Evolutionary conservation across 2,329 filamentous ascomycete species (phyloP).

Genomic region (Gaeumannomyces tritici): DNA sequence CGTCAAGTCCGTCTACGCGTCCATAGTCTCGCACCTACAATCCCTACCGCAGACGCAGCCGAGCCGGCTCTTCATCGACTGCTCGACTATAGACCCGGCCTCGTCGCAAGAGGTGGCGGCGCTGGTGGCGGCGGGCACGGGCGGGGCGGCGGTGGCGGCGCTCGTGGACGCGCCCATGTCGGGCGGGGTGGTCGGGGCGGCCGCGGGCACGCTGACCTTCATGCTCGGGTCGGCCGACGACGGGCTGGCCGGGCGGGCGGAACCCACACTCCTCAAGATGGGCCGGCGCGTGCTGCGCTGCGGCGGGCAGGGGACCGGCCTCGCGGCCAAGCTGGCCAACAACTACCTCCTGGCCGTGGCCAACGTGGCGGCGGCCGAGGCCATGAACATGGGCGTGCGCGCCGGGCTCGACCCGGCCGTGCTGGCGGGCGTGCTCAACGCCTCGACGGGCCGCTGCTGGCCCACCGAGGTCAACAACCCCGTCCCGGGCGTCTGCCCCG

Average conservation of each 20-base stretch:
- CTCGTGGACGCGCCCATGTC: slow-evolving; percentile 98
- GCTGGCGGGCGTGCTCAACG: slow-evolving; percentile 81
- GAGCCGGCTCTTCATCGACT: slow-evolving; percentile 79
- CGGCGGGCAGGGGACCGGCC: slow-evolving; percentile 72
- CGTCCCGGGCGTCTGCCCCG: slow-evolving; percentile 72
- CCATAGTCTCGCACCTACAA: slow-evolving; percentile 39
- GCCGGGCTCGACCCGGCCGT: slow-evolving; percentile 52
- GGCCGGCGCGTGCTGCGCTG: slow-evolving; percentile 80
- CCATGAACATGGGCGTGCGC: slow-evolving; percentile 54
- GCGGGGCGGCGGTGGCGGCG: slow-evolving; percentile 44
- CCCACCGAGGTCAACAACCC: slow-evolving; percentile 94
- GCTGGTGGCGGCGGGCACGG: slow-evolving; percentile 38
- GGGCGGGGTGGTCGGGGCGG: slow-evolving; percentile 85
- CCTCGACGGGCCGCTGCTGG: slow-evolving; percentile 92
- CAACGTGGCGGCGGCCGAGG: slow-evolving; percentile 66
- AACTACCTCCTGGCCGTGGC: slow-evolving; percentile 93
- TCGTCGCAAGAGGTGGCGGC: slow-evolving; percentile 72
- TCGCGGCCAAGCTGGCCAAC: slow-evolving; percentile 91
- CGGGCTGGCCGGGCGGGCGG: slow-evolving; percentile 53
- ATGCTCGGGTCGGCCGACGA: slow-evolving; percentile 70
- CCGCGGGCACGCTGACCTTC: slow-evolving; percentile 82
- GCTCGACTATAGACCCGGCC: slow-evolving; percentile 88
- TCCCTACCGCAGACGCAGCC: slow-evolving; percentile 8
- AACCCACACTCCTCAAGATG: slow-evolving; percentile 68
- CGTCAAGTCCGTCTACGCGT: slow-evolving; percentile 71